Conservation (phyloP, 2,329 filamentous ascomycete genomes). For the Botrytis deweyae region DNA sequence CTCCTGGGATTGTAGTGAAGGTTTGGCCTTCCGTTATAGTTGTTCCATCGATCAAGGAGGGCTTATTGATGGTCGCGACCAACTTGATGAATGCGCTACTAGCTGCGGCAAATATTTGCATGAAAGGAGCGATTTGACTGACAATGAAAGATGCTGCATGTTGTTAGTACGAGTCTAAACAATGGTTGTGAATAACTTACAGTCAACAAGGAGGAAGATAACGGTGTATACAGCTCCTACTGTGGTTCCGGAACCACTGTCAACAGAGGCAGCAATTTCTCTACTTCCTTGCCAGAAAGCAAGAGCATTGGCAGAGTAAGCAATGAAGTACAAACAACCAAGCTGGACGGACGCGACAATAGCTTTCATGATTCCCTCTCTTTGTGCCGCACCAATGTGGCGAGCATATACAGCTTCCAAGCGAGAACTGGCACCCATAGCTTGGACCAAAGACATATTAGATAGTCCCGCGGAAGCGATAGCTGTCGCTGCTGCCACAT, state of each 20-base stretch:
- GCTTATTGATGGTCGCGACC: not conserved
- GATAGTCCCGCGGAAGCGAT: constrained; percentile 8
- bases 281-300: constrained; percentile 56
- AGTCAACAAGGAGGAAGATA: constrained; percentile 51
- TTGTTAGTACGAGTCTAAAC: not conserved
- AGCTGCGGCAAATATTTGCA: constrained; percentile 15
- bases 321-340: constrained; percentile 43
- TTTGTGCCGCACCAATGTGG: constrained; percentile 37
- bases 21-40: constrained; percentile 30
- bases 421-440: constrained; percentile 2
- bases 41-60: constrained; percentile 7
- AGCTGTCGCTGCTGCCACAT: constrained; percentile 7
- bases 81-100: constrained; percentile 8
- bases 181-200: constrained; percentile 39
- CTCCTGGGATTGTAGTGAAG: not conserved
- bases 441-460: constrained; percentile 9
- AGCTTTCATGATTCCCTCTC: constrained; percentile 50
- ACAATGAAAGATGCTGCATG: constrained; percentile 7
- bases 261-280: constrained; percentile 42
- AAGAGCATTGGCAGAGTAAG: constrained; percentile 50
- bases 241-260: constrained; percentile 21
- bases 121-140: constrained; percentile 16
- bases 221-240: constrained; percentile 44
- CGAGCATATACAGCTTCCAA: not conserved
- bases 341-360: constrained; percentile 48